These are phyloP conservation scores for Perilla frutescens DNA, from an alignment of 257 asterid genomes.

Conservation along the genomic window DNA sequence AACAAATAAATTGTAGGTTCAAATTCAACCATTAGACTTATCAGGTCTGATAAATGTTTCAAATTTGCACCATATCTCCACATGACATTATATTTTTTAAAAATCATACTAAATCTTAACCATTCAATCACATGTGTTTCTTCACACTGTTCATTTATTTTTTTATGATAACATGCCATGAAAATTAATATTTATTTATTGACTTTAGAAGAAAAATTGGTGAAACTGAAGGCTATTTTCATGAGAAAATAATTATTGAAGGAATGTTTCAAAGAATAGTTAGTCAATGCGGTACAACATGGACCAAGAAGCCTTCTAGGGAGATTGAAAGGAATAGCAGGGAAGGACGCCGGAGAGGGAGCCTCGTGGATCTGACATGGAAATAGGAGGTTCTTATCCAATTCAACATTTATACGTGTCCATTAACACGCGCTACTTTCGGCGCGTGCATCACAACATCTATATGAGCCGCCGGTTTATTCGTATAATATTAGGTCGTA, in stretches of 20 bases:
- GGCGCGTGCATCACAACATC: constrained; percentile 15
- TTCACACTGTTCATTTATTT: too few relatives aligned
- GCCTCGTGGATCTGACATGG: constrained; percentile 27
- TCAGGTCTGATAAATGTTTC: too few relatives aligned
- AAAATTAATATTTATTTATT: neutral
- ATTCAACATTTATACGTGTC: neutral
- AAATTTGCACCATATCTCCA: too few relatives aligned
- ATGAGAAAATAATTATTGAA: neutral
- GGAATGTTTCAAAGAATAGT: neutral
- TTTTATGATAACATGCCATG: neutral
- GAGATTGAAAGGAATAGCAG: neutral
- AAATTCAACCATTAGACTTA: too few relatives aligned
- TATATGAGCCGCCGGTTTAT: too few relatives aligned
- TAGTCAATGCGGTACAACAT: neutral
- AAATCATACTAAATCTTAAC: too few relatives aligned
- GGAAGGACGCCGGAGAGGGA: constrained; percentile 16
- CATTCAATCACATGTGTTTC: too few relatives aligned
- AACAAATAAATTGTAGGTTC: too few relatives aligned
- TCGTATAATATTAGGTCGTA: too few relatives aligned
- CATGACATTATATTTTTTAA: too few relatives aligned
- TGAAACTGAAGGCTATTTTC: neutral
- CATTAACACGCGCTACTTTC: neutral
- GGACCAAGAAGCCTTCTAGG: neutral
- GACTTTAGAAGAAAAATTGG: neutral
- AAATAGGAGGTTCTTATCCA: constrained; percentile 36